Conservation (phyloP, 2,329 filamentous ascomycete species). For the Westerdykella ornata region DNA sequence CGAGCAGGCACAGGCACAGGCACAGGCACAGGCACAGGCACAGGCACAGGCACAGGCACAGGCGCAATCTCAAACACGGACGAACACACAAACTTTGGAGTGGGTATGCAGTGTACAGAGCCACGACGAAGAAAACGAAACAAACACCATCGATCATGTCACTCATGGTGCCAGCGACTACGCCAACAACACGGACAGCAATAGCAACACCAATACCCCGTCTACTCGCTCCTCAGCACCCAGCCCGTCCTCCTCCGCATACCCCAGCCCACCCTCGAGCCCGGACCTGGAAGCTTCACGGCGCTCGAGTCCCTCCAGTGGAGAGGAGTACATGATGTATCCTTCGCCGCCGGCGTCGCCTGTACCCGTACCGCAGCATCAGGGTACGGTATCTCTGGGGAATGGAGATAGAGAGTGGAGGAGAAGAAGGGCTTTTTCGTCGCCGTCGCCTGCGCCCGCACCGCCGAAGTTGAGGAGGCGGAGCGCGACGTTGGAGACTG, state of each 20-base stretch:
- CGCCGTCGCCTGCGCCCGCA: neutral
- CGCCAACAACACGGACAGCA: too few species aligned
- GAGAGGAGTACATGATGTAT: slow-evolving; percentile 7
- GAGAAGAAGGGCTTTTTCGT: slow-evolving; percentile 2
- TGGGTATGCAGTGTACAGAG: too few species aligned
- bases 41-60: too few species aligned
- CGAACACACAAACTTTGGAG: too few species aligned
- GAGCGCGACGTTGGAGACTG: neutral
- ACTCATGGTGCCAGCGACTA: too few species aligned
- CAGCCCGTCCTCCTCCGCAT: slow-evolving; percentile 5
- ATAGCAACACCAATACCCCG: neutral
- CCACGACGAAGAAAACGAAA: neutral
- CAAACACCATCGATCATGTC: neutral
- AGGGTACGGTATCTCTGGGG: neutral
- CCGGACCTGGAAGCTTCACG: neutral
- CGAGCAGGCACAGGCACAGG: too few species aligned
- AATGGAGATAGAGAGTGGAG: neutral
- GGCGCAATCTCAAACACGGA: too few species aligned
- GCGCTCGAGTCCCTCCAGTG: slow-evolving; percentile 2
- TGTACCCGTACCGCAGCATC: neutral
- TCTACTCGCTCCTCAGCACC: slow-evolving; percentile 3
- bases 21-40: too few species aligned
- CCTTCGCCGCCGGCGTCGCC: slow-evolving; percentile 6
- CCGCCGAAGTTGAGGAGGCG: neutral
- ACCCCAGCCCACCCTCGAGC: slow-evolving; percentile 5